Evolutionary conservation across 371 early-diverging fungal species (phyloP).

Genomic region (Mucor irregularis): DNA sequence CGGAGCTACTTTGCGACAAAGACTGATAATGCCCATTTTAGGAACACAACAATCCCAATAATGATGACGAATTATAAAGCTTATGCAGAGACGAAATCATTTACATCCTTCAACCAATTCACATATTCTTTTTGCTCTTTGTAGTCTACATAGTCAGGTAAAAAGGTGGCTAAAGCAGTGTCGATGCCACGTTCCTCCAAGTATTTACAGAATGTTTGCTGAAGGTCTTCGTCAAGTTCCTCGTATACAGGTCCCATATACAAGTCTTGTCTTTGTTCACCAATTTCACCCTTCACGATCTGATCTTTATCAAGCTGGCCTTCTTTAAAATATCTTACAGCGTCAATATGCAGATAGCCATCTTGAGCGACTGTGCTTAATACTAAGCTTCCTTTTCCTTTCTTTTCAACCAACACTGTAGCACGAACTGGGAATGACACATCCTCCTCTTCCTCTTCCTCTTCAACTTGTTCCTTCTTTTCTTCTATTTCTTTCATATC

Average conservation of each 20-base stretch:
- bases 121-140: constrained; percentile 96
- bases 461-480: constrained; percentile 4
- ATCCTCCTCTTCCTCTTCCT: constrained; percentile 10
- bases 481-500: background rate
- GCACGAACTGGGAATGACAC: constrained; percentile 57
- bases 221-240: constrained; percentile 52
- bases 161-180: constrained; percentile 77
- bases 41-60: background rate
- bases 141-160: constrained; percentile 86
- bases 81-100: constrained; percentile 74
- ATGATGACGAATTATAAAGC: background rate
- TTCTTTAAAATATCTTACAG: constrained; percentile 63
- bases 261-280: constrained; percentile 27
- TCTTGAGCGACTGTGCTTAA: constrained; percentile 71
- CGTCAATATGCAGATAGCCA: constrained; percentile 77
- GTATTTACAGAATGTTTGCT: constrained; percentile 79
- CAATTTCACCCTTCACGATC: constrained; percentile 75
- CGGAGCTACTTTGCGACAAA: no score
- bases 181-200: constrained; percentile 89
- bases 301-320: constrained; percentile 55
- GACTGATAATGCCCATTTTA: no score
- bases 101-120: constrained; percentile 81
- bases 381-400: constrained; percentile 63
- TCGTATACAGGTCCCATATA: constrained; percentile 30
- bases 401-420: constrained; percentile 69